Percentiles rank a stretch among this genome's conserved stretches.
Conservation (phyloP, 2,329 filamentous ascomycete species). For the Davidsoniella neocaledoniae region DNA sequence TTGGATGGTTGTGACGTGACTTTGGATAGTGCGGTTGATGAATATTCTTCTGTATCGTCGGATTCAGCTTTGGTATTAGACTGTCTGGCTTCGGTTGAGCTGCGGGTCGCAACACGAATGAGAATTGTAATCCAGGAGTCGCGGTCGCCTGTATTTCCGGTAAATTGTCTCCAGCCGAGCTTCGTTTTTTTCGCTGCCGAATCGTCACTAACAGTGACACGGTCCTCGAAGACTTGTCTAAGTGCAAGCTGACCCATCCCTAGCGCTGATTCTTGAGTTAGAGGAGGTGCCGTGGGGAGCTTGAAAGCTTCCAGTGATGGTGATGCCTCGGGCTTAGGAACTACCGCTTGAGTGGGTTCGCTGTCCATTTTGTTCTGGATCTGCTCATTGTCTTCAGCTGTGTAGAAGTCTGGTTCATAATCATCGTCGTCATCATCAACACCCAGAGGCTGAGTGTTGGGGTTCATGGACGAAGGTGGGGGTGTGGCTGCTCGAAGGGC, state of each 20-base stretch:
- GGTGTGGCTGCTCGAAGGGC: conserved; percentile 23
- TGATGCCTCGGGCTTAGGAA: conserved; percentile 20
- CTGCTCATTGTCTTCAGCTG: conserved; percentile 61
- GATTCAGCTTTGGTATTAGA: conserved; percentile 21
- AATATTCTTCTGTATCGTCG: not conserved
- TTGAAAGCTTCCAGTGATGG: conserved; percentile 63
- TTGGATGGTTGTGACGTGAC: conserved; percentile 18
- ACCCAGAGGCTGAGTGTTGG: conserved; percentile 40
- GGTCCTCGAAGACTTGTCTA: conserved; percentile 13
- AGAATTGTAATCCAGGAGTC: conserved; percentile 87
- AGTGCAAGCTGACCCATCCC: conserved; percentile 13
- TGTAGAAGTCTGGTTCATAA: conserved; percentile 76
- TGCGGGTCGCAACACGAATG: conserved; percentile 48
- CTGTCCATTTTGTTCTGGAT: conserved; percentile 62
- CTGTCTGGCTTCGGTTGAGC: not conserved
- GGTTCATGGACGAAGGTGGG: conserved; percentile 15
- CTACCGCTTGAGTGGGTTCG: conserved; percentile 34
- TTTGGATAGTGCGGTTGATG: not conserved
- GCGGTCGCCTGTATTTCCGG: conserved; percentile 66
- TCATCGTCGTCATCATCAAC: conserved; percentile 66
- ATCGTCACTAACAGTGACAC: conserved; percentile 55
- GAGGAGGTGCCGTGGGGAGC: conserved; percentile 56
- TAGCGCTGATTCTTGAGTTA: conserved; percentile 39
- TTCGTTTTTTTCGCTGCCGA: conserved; percentile 42
- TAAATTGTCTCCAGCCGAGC: conserved; percentile 66